These are phyloP conservation scores for Cyberlindnera suaveolens DNA, from an alignment of 805 yeast species.

Conservation along the genomic window DNA sequence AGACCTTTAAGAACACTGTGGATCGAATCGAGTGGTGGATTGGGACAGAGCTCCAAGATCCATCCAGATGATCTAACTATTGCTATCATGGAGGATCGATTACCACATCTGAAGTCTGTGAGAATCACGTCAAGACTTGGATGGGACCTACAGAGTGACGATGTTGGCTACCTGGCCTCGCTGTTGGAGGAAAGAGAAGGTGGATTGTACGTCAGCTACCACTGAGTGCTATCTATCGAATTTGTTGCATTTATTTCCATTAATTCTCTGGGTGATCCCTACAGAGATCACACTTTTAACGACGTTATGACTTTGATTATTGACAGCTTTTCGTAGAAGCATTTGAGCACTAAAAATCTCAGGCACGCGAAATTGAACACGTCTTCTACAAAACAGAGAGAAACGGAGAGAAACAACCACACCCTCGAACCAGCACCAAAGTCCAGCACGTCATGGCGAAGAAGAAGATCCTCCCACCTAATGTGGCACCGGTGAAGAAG, in stretches of 20 bases:
- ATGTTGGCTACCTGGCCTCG: constrained; percentile 56
- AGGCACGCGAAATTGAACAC: constrained; percentile 1
- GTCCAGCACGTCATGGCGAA: constrained; percentile 7
- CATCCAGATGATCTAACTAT: constrained; percentile 86
- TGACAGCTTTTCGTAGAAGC: neutral
- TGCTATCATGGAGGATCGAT: constrained; percentile 71
- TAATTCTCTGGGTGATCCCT: neutral
- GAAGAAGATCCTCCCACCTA: constrained; percentile 4
- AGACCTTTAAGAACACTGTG: constrained; percentile 54
- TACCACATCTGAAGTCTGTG: constrained; percentile 61
- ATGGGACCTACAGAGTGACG: constrained; percentile 68
- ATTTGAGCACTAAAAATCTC: neutral
- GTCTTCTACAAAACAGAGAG: neutral
- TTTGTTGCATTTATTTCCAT: neutral
- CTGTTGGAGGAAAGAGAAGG: constrained; percentile 73
- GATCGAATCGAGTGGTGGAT: constrained; percentile 79
- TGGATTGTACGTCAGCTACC: constrained; percentile 54
- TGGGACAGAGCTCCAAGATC: constrained; percentile 76
- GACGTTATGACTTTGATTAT: neutral
- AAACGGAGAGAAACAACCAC: neutral
- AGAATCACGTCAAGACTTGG: constrained; percentile 73
- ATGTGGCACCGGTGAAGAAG: no score
- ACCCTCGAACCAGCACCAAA: neutral
- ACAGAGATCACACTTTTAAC: neutral
- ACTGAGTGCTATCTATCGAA: constrained; percentile 5